Evolutionary conservation across 768 basidiomycete species (phyloP), one percentile per base, ranked within the genome.

Genomic region (Boletales sp.): DNA sequence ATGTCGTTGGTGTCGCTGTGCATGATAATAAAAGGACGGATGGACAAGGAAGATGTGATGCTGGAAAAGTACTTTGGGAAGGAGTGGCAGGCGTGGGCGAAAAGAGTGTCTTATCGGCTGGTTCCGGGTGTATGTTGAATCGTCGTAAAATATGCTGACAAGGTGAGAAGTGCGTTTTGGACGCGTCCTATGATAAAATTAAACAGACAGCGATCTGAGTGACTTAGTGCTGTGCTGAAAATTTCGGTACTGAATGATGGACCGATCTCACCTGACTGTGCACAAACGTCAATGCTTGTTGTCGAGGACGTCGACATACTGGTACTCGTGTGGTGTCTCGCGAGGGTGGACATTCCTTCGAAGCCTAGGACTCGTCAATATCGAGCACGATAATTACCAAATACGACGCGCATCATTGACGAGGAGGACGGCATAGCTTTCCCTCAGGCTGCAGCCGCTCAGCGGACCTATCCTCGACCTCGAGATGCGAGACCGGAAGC

Each of bases 381-480:
- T 15, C 21, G 25, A 17, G 21, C 38, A 19, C 13, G 31, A 31
- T 8, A 31, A 39, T 30, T 4, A 18, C 4, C 15, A 34, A 33
- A 25, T 38, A 10, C 7, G 25, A 68, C 76, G 34, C 53, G 84
- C 87, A 62, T 86, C 81, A 72, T 87, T 90, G 57, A 93, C 89
- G 30, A 93, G 74, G 28, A 87, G 61, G 30, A 92, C 76, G 0
- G 81, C 70, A 59, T 89, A 92, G 63, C 74, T 90, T 55, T 89
- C 82, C n/a, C n/a, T n/a, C n/a, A n/a, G n/a, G 3, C 90, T 89
- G 57, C 90, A 93, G 7, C 89, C 89, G 56, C 74, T 86, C n/a
- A n/a, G n/a, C n/a, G 0, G 88, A 90, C 56, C 80, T 77, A 63
- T 92, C 90, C 56, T 83, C 73, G 44, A 93, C 83, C 59, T 89